Evolutionary conservation across 2,329 filamentous ascomycete species (phyloP).

Genomic region (Aspergillus chevalieri): DNA sequence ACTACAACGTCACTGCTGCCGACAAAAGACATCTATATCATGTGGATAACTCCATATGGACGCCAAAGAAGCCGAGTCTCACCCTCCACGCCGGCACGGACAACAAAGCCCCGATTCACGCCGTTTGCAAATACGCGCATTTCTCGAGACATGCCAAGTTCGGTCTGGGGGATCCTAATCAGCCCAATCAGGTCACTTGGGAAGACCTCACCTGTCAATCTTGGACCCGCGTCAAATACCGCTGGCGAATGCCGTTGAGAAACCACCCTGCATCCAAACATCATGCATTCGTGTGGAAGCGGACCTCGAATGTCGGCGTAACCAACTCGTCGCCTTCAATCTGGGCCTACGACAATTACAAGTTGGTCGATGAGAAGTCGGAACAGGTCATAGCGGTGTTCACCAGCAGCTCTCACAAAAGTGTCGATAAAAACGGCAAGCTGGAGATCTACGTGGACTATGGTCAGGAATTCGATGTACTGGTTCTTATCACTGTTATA

Average conservation of each 20-base stretch:
- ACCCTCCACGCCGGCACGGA: conserved; percentile 26
- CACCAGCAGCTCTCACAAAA: conserved; percentile 18
- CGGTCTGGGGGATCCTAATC: conserved; percentile 25
- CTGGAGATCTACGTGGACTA: conserved; percentile 23
- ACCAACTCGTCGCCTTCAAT: conserved; percentile 15
- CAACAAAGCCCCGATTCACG: conserved; percentile 21
- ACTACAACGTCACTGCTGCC: conserved; percentile 18
- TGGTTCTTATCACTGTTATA: conserved; percentile 24
- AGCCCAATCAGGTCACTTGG: conserved; percentile 20
- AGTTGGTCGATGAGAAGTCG: conserved; percentile 28
- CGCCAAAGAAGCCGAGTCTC: conserved; percentile 28
- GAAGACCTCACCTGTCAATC: conserved; percentile 24
- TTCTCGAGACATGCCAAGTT: conserved; percentile 28
- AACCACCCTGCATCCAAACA: conserved; percentile 4
- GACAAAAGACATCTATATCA: conserved; percentile 15
- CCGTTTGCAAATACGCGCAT: conserved; percentile 26
- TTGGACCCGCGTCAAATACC: conserved; percentile 18
- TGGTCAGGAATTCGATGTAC: conserved; percentile 22
- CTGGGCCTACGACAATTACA: conserved; percentile 23
- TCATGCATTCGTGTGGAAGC: conserved; percentile 28
- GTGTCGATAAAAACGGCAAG: conserved; percentile 25
- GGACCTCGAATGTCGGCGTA: conserved; percentile 24
- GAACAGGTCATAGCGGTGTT: conserved; percentile 26
- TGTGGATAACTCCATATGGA: conserved; percentile 24
- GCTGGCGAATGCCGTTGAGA: conserved; percentile 20